Conservation (phyloP, 2,329 filamentous ascomycete genomes). For the Thelonectria rubi region DNA sequence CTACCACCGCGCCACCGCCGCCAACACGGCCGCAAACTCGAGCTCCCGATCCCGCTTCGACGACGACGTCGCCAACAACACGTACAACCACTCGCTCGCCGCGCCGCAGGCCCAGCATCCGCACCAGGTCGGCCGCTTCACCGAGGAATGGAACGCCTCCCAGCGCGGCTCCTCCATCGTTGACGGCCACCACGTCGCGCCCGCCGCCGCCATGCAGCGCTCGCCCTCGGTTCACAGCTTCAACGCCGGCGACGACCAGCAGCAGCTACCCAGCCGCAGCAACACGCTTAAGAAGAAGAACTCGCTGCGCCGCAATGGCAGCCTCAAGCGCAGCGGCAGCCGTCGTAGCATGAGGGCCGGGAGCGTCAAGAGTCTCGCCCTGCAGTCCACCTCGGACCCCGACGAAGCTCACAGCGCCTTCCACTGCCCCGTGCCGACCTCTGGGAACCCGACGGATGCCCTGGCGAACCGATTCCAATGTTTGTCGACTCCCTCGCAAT, state of each 20-base stretch:
- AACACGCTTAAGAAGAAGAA: slow-evolving; percentile 91
- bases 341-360: slow-evolving; percentile 84
- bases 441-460: slow-evolving; percentile 86
- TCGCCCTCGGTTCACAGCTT: slow-evolving; percentile 68
- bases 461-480: slow-evolving; percentile 90
- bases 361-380: slow-evolving; percentile 81
- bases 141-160: slow-evolving; percentile 76
- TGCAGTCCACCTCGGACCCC: slow-evolving; percentile 74
- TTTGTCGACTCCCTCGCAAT: slow-evolving; percentile 52
- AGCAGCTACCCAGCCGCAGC: slow-evolving; percentile 53
- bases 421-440: slow-evolving; percentile 87
- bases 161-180: slow-evolving; percentile 72
- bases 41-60: slow-evolving; percentile 31
- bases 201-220: slow-evolving; percentile 61
- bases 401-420: slow-evolving; percentile 85
- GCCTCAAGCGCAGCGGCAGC: slow-evolving; percentile 82
- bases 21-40: slow-evolving; percentile 32
- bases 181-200: slow-evolving; percentile 52
- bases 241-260: slow-evolving; percentile 56
- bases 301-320: slow-evolving; percentile 77
- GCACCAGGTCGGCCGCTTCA: slow-evolving; percentile 62
- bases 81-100: slow-evolving; percentile 28
- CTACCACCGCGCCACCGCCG: slow-evolving; percentile 28
- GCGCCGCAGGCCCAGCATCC: slow-evolving; percentile 36
- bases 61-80: slow-evolving; percentile 27